phyloP scores from a whole-genome alignment of 129 eudicot species.

The Rutidosis leptorrhynchoides region DNA sequence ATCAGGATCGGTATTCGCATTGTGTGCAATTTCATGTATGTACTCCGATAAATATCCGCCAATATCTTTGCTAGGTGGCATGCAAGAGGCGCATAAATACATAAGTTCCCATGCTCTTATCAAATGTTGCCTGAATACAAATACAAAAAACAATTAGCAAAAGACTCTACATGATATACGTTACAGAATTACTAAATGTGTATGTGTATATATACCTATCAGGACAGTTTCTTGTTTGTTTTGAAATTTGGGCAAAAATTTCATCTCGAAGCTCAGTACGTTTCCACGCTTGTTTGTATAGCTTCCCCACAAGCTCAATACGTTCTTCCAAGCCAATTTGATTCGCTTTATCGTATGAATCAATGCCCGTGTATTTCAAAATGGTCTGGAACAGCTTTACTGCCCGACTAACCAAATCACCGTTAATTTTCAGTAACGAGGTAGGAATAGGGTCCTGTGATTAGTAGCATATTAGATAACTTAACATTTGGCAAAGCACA shows the following conservation, averaged over 20 bases:
- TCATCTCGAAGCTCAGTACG: constrained; percentile 99
- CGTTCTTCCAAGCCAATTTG: constrained; percentile 76
- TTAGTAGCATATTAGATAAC: constrained; percentile 12
- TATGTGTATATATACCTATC: constrained; percentile 50
- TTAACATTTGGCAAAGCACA: neutral
- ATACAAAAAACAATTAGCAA: neutral
- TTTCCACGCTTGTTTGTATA: constrained; percentile 85
- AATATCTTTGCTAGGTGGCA: constrained; percentile 98
- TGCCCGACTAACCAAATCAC: constrained; percentile 78
- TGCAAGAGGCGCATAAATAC: constrained; percentile 94
- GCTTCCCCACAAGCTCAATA: constrained; percentile 74
- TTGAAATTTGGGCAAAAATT: constrained; percentile 86
- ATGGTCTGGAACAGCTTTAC: constrained; percentile 80
- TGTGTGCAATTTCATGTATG: constrained; percentile 74
- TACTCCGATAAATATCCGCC: constrained; percentile 89
- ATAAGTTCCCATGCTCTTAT: constrained; percentile 97
- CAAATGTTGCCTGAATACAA: constrained; percentile 55
- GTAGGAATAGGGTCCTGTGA: constrained; percentile 96
- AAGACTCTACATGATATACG: neutral
- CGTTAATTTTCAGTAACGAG: constrained; percentile 70
- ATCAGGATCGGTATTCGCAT: constrained; percentile 59
- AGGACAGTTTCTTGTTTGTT: constrained; percentile 91
- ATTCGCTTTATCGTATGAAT: constrained; percentile 64
- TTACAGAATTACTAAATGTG: neutral
- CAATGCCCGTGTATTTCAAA: constrained; percentile 87